Base-by-base conservation (phyloP, 768 basidiomycete genomes). In the Kwoniella botswanensis region DNA sequence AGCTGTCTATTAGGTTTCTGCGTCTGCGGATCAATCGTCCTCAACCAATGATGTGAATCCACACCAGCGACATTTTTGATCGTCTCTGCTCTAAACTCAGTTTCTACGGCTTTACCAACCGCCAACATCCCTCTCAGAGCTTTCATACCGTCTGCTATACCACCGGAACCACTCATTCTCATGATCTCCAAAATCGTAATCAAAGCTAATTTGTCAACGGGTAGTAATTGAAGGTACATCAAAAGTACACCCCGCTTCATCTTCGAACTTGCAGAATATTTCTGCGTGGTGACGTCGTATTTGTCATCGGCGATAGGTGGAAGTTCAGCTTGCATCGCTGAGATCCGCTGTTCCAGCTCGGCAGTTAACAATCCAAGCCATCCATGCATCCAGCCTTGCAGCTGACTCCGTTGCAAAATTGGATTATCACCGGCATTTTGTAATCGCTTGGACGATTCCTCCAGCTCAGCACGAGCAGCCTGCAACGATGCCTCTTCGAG, bases 121-220 rank as follows among this genome's bases (percentile, higher is more conserved):
- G 87, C 83, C 22, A 97, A 85, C 70, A 97, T 86, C 0, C 92
- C 93, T 0, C 93, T 87, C 0, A 94, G 88, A 0, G 93, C 91
- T 84, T 97, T 96, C 90, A 96, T 93, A 4, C 94, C 95, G 52
- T 90, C 88, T 0, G 86, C 76, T n/a, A 94, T 86, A 13, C 92
- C 92, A 6, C 92, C 91, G 0, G 88, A 86, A 6, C 92, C 90
- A 21, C 74, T 71, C 12, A 94, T 82, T 5, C 92, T 88, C 90
- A 98, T 91, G 53, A 93, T 82, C 81, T 97, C 94, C 46, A 94
- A 86, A 76, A 98, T 93, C 11, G 92, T 92, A 77, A 98, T 89
- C 18, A 96, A 86, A 0, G 93, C 94, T 7, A 98, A 87, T 71
- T 90, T 91, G 63, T 92, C 89, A 0, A 92, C 86, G 18, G 89